phyloP scores from a whole-genome alignment of 2,329 filamentous ascomycete species.

The Dactylellina cionopaga region DNA sequence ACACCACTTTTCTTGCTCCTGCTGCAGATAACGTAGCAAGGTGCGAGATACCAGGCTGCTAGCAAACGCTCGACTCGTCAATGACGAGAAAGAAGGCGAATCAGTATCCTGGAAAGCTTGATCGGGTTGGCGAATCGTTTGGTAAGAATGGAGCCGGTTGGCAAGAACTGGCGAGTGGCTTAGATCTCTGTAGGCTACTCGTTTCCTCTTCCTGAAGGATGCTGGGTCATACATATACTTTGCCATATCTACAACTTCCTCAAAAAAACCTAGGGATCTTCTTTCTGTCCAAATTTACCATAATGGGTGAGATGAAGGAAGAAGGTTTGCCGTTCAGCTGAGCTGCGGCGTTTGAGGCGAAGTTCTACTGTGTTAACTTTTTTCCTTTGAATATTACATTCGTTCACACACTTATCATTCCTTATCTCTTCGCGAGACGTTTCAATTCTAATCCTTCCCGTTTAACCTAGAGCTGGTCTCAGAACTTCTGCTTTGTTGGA shows the following conservation, averaged over 20 bases:
- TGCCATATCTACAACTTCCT: constrained; percentile 5
- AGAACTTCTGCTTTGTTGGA: constrained; percentile 2
- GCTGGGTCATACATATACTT: constrained; percentile 24
- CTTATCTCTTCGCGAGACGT: constrained; percentile 18
- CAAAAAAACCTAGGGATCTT: not conserved
- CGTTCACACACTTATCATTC: constrained; percentile 2
- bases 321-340: constrained; percentile 42
- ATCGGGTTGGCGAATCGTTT: constrained; percentile 30
- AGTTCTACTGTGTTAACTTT: constrained; percentile 50
- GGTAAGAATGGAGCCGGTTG: constrained; percentile 15
- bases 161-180: too few relatives aligned
- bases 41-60: not conserved
- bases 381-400: constrained; percentile 36
- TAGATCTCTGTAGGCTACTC: too few relatives aligned
- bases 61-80: constrained; percentile 17
- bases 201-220: too few relatives aligned
- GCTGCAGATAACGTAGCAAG: constrained; percentile 34
- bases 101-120: not conserved
- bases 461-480: constrained; percentile 46
- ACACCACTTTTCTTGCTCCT: constrained; percentile 34
- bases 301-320: constrained; percentile 19
- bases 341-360: constrained; percentile 37
- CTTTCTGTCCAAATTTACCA: not conserved
- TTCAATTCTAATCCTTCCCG: constrained; percentile 25
- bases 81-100: constrained; percentile 5